Conservation (phyloP, 768 basidiomycete genomes). For the Amanita fuliginea region DNA sequence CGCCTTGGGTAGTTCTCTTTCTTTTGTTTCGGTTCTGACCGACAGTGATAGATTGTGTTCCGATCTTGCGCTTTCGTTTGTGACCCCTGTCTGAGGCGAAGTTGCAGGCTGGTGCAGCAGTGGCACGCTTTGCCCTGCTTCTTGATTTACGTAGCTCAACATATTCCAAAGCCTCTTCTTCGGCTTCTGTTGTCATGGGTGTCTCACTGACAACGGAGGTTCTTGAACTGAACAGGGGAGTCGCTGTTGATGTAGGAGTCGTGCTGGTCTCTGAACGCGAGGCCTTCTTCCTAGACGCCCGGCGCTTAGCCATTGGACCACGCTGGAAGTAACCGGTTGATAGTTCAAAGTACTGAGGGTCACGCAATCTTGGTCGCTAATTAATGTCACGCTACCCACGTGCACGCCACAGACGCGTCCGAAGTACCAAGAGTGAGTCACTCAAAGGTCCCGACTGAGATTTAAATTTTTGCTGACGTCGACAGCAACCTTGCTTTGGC, state of each 20-base stretch:
- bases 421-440: too few relatives aligned
- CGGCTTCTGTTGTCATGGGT: slow-evolving; percentile 20
- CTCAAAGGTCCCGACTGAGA: too few relatives aligned
- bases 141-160: slow-evolving; percentile 10
- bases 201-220: slow-evolving; percentile 27
- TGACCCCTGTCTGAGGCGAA: slow-evolving; percentile 14
- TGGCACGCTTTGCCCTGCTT: slow-evolving; percentile 14
- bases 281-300: background rate
- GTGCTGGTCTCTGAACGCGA: slow-evolving; percentile 1
- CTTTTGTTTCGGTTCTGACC: slow-evolving; percentile 4
- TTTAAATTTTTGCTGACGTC: too few relatives aligned
- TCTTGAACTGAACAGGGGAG: slow-evolving; percentile 40
- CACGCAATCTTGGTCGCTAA: background rate
- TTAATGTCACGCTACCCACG: slow-evolving; percentile 1
- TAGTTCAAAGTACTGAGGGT: slow-evolving; percentile 6
- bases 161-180: slow-evolving; percentile 14
- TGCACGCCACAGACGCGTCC: slow-evolving; percentile 6
- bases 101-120: slow-evolving; percentile 14
- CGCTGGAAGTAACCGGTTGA: slow-evolving; percentile 2
- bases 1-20: slow-evolving; percentile 13
- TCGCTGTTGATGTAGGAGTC: slow-evolving; percentile 17
- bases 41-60: slow-evolving; percentile 25
- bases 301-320: slow-evolving; percentile 4
- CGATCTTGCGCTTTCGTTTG: slow-evolving; percentile 22
- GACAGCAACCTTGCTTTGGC: too few relatives aligned